phyloP scores from a whole-genome alignment of 2,329 filamentous ascomycete species.

The Nigrospora sphaerica region DNA sequence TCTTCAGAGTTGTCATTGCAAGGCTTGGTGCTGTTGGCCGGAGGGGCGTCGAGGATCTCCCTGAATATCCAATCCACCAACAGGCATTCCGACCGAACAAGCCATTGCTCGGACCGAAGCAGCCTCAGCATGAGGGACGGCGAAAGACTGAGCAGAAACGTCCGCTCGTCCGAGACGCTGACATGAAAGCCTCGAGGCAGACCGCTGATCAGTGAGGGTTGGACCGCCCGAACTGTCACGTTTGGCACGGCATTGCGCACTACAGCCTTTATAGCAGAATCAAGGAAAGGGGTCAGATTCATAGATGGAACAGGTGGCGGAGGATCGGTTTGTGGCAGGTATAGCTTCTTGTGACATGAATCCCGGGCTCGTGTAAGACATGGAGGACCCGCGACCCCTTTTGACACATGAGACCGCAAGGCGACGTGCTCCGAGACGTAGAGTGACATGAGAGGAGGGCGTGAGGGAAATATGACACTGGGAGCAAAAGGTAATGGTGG shows the following conservation, averaged over 20 bases:
- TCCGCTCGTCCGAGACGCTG: slow-evolving; percentile 30
- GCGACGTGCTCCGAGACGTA: slow-evolving; percentile 10
- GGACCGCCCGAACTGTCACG: slow-evolving; percentile 23
- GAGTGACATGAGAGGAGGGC: slow-evolving; percentile 15
- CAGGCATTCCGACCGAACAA: slow-evolving; percentile 35
- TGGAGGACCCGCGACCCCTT: slow-evolving; percentile 14
- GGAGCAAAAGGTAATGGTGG: slow-evolving; percentile 7
- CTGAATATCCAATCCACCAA: slow-evolving; percentile 36
- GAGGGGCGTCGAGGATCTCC: slow-evolving; percentile 6
- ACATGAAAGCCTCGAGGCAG: slow-evolving; percentile 34
- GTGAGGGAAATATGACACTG: slow-evolving; percentile 12
- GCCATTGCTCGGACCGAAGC: slow-evolving; percentile 38
- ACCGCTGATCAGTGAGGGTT: slow-evolving; percentile 1
- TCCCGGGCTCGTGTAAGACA: slow-evolving; percentile 20
- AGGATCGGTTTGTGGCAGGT: slow-evolving; percentile 15
- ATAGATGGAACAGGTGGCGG: slow-evolving; percentile 21
- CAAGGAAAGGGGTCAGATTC: slow-evolving; percentile 21
- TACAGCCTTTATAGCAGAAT: slow-evolving; percentile 24
- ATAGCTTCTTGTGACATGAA: slow-evolving; percentile 16
- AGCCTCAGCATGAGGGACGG: slow-evolving; percentile 33
- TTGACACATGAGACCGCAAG: slow-evolving; percentile 13
- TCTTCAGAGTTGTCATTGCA: too few species aligned
- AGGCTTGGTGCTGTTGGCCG: too few species aligned
- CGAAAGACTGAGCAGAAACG: slow-evolving; percentile 34
- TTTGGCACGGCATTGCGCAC: slow-evolving; percentile 25